A percentile compares a stretch with the other conserved stretches of the same genome.
phyloP scores from a whole-genome alignment of 306 rosid species.

The Medicago arabica region DNA sequence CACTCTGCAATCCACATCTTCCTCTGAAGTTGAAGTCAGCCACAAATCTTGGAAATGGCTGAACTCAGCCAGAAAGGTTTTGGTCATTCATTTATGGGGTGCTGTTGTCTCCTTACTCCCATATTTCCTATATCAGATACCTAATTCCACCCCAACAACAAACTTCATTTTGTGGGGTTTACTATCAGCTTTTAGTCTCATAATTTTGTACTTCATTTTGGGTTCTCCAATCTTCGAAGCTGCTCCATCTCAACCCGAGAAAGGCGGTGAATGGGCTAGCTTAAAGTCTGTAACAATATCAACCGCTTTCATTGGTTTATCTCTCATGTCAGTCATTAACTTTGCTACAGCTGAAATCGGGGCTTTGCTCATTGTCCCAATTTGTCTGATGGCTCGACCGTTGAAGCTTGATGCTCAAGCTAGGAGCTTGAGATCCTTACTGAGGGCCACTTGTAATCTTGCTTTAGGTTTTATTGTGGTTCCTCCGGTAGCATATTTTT shows the following conservation, averaged over 20 bases:
- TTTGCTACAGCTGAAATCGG: slow-evolving; percentile 93
- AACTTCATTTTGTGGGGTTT: slow-evolving; percentile 65
- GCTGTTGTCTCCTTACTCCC: slow-evolving; percentile 76
- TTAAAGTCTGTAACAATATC: slow-evolving; percentile 86
- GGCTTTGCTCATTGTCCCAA: slow-evolving; percentile 76
- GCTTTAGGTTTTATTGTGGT: slow-evolving; percentile 68
- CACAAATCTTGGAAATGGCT: slow-evolving; percentile 84
- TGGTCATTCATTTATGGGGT: slow-evolving; percentile 84
- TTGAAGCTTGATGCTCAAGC: slow-evolving; percentile 64
- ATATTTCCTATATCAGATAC: slow-evolving; percentile 67
- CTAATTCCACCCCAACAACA: slow-evolving; percentile 54
- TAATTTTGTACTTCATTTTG: slow-evolving; percentile 55
- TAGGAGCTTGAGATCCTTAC: slow-evolving; percentile 52
- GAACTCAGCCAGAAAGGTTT: slow-evolving; percentile 72
- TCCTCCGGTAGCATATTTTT: slow-evolving; percentile 68
- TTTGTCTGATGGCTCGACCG: slow-evolving; percentile 85
- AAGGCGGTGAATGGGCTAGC: slow-evolving; percentile 71
- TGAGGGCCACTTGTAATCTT: slow-evolving; percentile 67
- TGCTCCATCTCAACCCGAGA: slow-evolving; percentile 49
- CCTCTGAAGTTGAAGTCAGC: slow-evolving; percentile 46
- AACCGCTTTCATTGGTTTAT: slow-evolving; percentile 74
- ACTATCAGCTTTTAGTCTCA: slow-evolving; percentile 62
- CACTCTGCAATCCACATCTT: slow-evolving; percentile 42
- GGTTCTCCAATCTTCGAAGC: slow-evolving; percentile 59
- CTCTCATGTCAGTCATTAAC: slow-evolving; percentile 92